Evolutionary conservation across 495 filamentous ascomycete genomes (phyloP).

Genomic region (Aspergillus biplanus): DNA sequence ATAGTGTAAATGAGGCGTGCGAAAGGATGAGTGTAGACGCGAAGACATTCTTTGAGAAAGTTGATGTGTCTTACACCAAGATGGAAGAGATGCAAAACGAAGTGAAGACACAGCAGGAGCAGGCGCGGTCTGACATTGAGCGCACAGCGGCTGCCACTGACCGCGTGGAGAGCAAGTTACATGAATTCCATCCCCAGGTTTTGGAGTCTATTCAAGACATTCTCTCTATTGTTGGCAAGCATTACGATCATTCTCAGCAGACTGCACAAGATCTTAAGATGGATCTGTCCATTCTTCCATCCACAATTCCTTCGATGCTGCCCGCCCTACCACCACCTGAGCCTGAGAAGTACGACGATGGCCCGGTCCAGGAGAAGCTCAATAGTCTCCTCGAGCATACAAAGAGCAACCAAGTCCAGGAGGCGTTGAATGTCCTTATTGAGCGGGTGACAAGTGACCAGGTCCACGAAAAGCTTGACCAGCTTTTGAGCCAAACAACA

Average conservation of each 20-base stretch:
- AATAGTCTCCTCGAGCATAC: slow-evolving; percentile 73
- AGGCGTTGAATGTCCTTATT: slow-evolving; percentile 81
- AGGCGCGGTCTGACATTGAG: slow-evolving; percentile 75
- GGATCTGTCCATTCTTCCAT: slow-evolving; percentile 57
- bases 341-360: slow-evolving; percentile 67
- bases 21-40: slow-evolving; percentile 85
- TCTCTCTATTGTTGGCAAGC: slow-evolving; percentile 76
- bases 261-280: slow-evolving; percentile 54
- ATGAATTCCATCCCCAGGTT: slow-evolving; percentile 83
- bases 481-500: slow-evolving; percentile 64
- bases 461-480: slow-evolving; percentile 48
- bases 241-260: slow-evolving; percentile 69
- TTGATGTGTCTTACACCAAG: slow-evolving; percentile 76
- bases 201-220: slow-evolving; percentile 81
- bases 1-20: slow-evolving; percentile 78
- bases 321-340: slow-evolving; percentile 53
- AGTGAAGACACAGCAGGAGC: slow-evolving; percentile 72
- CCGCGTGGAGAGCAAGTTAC: slow-evolving; percentile 71
- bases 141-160: slow-evolving; percentile 72
- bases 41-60: slow-evolving; percentile 76
- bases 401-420: slow-evolving; percentile 62
- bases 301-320: slow-evolving; percentile 49
- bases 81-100: slow-evolving; percentile 76
- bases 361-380: slow-evolving; percentile 78
- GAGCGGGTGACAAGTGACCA: slow-evolving; percentile 55